Percentiles rank a stretch among this genome's conserved stretches.
Evolutionary conservation across 2,329 filamentous ascomycete species (phyloP).

Genomic region (Cladosporium phlei): DNA sequence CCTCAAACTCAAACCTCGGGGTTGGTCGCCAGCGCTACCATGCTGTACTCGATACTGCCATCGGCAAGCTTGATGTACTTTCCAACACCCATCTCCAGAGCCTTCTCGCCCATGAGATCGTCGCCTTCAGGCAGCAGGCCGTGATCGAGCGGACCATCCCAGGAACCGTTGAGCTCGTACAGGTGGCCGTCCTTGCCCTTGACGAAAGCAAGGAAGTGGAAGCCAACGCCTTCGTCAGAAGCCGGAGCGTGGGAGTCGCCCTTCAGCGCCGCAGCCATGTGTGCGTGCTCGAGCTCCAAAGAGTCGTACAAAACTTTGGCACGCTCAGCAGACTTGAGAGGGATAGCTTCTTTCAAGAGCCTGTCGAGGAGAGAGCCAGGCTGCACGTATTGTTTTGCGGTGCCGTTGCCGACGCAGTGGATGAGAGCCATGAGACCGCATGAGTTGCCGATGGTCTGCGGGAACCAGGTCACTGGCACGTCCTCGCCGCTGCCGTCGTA

Average conservation of each 20-base stretch:
- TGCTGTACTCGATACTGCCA: conserved; percentile 41
- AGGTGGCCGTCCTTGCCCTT: conserved; percentile 43
- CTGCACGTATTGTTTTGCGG: conserved; percentile 39
- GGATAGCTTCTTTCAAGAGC: conserved; percentile 42
- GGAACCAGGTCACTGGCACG: conserved; percentile 56
- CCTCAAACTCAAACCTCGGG: background rate
- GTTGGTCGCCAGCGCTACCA: conserved; percentile 34
- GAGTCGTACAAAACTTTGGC: conserved; percentile 50
- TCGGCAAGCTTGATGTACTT: conserved; percentile 36
- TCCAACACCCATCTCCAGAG: conserved; percentile 38
- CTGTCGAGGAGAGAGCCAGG: conserved; percentile 42
- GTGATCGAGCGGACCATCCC: conserved; percentile 43
- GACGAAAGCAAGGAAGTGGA: conserved; percentile 46
- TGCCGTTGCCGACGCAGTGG: conserved; percentile 51
- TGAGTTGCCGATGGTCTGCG: conserved; percentile 54
- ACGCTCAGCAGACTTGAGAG: conserved; percentile 42
- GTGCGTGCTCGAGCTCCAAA: conserved; percentile 39
- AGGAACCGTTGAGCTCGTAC: conserved; percentile 44
- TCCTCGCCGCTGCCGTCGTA: conserved; percentile 45
- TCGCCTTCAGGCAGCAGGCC: conserved; percentile 38
- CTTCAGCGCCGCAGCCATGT: conserved; percentile 38
- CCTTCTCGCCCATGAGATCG: conserved; percentile 41
- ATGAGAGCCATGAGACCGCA: conserved; percentile 57
- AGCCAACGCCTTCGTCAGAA: conserved; percentile 30
- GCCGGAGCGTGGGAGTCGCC: conserved; percentile 38